Percentiles rank a stretch among this genome's conserved stretches.
phyloP scores from a whole-genome alignment of 805 yeast genomes.

The Metschnikowia dekortorum region DNA sequence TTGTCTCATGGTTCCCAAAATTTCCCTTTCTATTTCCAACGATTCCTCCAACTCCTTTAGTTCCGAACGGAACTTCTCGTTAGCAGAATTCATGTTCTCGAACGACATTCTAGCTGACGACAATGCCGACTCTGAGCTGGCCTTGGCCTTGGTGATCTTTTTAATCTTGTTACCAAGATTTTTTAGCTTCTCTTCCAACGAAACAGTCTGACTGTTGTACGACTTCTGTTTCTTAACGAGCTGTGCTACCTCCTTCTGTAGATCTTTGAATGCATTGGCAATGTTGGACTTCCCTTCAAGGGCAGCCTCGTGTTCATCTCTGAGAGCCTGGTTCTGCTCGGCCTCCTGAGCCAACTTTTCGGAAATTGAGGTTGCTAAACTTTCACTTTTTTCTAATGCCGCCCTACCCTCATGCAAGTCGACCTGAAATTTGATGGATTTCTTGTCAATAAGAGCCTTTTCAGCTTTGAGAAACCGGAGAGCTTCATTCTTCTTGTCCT shows the following conservation, averaged over 20 bases:
- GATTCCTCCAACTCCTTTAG: constrained; percentile 40
- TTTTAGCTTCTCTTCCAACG: constrained; percentile 72
- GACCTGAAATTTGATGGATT: constrained; percentile 54
- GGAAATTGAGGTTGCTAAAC: constrained; percentile 35
- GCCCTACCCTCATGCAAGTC: constrained; percentile 38
- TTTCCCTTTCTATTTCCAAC: constrained; percentile 48
- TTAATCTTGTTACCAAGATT: constrained; percentile 55
- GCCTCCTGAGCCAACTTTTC: constrained; percentile 42
- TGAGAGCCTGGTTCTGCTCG: constrained; percentile 36
- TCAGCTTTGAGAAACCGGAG: constrained; percentile 61
- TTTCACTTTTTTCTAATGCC: constrained; percentile 36
- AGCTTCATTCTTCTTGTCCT: constrained; percentile 71
- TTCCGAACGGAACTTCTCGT: constrained; percentile 41
- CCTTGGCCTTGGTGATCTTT: constrained; percentile 54
- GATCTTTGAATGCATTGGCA: constrained; percentile 8
- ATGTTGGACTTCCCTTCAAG: constrained; percentile 24
- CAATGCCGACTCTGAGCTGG: constrained; percentile 42
- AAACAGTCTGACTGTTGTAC: constrained; percentile 49
- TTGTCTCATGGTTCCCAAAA: constrained; percentile 59
- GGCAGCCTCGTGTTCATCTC: constrained; percentile 27
- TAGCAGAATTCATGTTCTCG: constrained; percentile 41
- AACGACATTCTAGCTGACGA: constrained; percentile 45
- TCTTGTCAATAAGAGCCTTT: constrained; percentile 50
- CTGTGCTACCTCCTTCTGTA: constrained; percentile 19
- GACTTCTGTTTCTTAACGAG: constrained; percentile 29